These are phyloP conservation scores for Agrocybe pediades DNA, from an alignment of 768 basidiomycete species.

Conservation along the genomic window DNA sequence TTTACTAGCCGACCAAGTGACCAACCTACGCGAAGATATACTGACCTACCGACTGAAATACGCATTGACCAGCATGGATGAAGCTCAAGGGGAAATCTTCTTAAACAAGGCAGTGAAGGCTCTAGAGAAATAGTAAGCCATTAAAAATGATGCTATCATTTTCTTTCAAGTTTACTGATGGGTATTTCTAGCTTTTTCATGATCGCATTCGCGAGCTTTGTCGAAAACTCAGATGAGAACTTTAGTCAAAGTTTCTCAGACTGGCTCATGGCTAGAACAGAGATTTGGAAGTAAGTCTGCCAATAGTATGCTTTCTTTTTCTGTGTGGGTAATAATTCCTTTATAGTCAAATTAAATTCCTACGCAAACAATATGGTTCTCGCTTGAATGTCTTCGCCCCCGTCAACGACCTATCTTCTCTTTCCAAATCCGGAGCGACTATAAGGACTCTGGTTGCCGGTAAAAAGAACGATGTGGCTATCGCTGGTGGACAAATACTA, in stretches of 20 bases:
- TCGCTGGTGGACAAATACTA: conserved; percentile 79
- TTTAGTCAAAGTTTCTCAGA: conserved; percentile 73
- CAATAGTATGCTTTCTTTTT: neutral
- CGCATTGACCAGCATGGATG: conserved; percentile 76
- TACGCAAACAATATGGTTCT: conserved; percentile 81
- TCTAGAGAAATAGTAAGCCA: conserved; percentile 79
- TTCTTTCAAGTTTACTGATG: too few species aligned
- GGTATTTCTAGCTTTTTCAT: conserved; percentile 77
- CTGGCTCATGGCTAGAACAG: conserved; percentile 88
- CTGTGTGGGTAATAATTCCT: conserved; percentile 1
- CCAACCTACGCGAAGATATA: conserved; percentile 89
- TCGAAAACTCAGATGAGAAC: conserved; percentile 57
- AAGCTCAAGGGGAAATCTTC: conserved; percentile 56
- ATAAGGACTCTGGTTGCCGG: conserved; percentile 60
- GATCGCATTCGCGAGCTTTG: conserved; percentile 90
- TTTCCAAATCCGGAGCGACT: conserved; percentile 71
- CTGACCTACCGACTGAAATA: conserved; percentile 83
- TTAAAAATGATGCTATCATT: neutral
- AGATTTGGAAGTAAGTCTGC: conserved; percentile 85
- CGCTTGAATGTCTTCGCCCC: conserved; percentile 90
- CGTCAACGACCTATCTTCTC: conserved; percentile 79
- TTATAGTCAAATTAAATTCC: conserved; percentile 77
- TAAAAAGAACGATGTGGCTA: conserved; percentile 74
- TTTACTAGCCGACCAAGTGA: conserved; percentile 80
- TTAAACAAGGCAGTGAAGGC: conserved; percentile 72